Base-by-base conservation (phyloP, 1,284 basidiomycete species). In the Microbotryomycetes sp. region DNA sequence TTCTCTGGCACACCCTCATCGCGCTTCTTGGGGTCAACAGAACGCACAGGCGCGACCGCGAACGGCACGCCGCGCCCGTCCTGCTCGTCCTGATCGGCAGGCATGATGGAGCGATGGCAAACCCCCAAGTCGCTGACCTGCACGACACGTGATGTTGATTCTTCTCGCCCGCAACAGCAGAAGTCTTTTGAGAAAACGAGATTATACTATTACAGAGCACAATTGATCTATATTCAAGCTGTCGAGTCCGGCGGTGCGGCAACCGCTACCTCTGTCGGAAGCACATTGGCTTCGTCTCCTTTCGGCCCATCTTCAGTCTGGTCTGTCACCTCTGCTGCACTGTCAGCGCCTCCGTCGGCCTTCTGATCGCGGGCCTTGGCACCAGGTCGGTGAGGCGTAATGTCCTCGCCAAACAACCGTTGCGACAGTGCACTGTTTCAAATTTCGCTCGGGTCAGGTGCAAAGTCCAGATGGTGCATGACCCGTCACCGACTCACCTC, bases 401-500 rank as follows among this genome's bases (percentile, higher is more conserved):
- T 77, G 69, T 91, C 89, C 60, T 82, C 79, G 4, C 83, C 86
- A 70, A 87, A 91, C n/a, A 91, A 76, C 5, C 89, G 83, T 56
- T 89, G 75, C 67, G 86, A 88, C 69, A 91, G 75, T 0, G 89
- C 89, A 72, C 88, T 84, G 61, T 6, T 49, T 28, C 15, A 47
- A 7, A 26, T 13, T 23, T 21, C 13, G 46, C 21, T 48, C 11
- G 13, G 1, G 46, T 6, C 3, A 23, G 21, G 41, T 11, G 41
- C 11, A 11, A 45, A 45, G 41, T 45, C 41, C 6, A 49, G 52
- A 13, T 26, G 45, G 18, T 5, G 45, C 11, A 21, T n/a, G 0
- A 47, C 5, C 21, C n/a, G 41, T 15, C 41, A 3, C 2, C 7
- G 18, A 73, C 77, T 26, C 60, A 89, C 90, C 85, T 89, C 77